These are phyloP conservation scores for Cercophora scortea DNA, from an alignment of 495 filamentous ascomycete genomes.

Conservation along the genomic window DNA sequence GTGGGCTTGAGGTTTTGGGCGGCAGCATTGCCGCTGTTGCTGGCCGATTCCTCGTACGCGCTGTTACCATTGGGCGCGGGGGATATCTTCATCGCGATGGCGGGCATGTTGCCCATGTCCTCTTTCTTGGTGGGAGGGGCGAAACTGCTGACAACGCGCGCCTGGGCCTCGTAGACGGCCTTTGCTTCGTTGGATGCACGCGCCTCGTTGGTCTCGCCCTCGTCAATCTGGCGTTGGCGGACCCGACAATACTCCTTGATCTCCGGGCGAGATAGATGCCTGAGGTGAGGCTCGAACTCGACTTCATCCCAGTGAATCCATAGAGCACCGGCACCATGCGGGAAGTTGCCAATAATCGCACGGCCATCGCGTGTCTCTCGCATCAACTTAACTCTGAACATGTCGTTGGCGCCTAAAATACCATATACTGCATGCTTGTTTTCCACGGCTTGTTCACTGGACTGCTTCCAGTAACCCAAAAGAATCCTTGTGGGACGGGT, in stretches of 20 bases:
- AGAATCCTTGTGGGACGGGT: constrained; percentile 39
- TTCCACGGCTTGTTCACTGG: constrained; percentile 21
- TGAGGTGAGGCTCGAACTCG: constrained; percentile 38
- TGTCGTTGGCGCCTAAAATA: constrained; percentile 43
- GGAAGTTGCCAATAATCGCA: constrained; percentile 40
- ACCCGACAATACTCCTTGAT: constrained; percentile 48
- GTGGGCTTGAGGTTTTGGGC: neutral
- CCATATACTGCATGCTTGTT: constrained; percentile 47
- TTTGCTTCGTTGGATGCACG: constrained; percentile 38
- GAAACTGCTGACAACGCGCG: constrained; percentile 25
- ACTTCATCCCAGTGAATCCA: constrained; percentile 51
- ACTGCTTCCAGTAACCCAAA: constrained; percentile 43
- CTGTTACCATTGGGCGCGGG: constrained; percentile 4
- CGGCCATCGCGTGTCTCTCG: constrained; percentile 42
- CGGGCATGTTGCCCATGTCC: neutral
- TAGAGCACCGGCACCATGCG: constrained; percentile 40
- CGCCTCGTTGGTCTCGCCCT: constrained; percentile 35
- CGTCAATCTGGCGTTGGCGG: constrained; percentile 40
- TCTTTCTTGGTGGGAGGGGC: constrained; percentile 4
- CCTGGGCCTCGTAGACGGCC: constrained; percentile 39
- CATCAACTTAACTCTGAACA: constrained; percentile 46
- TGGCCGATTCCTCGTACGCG: constrained; percentile 5
- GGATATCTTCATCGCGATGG: constrained; percentile 14
- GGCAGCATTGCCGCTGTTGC: constrained; percentile 7
- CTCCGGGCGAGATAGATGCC: constrained; percentile 33